Evolutionary conservation across 305 asterid genomes (phyloP).

Genomic region (Solanum hybrid): DNA sequence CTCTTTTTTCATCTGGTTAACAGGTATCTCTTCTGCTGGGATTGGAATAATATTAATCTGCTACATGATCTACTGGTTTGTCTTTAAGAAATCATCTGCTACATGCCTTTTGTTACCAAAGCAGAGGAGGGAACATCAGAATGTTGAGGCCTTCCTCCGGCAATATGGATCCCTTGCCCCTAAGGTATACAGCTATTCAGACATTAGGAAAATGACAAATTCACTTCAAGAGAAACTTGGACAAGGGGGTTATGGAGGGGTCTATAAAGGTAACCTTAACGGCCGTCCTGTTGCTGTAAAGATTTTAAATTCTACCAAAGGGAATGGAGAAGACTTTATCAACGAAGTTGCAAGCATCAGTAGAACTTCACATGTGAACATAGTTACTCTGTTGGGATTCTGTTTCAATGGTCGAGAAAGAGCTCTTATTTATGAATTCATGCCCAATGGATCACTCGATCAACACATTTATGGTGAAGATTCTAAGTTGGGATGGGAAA

Average conservation of each 20-base stretch:
- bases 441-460: constrained; percentile 19
- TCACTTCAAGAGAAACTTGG: constrained; percentile 10
- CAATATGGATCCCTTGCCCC: constrained; percentile 7
- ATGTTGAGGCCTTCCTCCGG: not conserved
- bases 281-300: constrained; percentile 13
- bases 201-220: constrained; percentile 9
- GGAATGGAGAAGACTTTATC: not conserved
- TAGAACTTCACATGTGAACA: not conserved
- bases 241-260: constrained; percentile 11
- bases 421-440: constrained; percentile 9
- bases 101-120: not conserved
- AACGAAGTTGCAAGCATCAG: constrained; percentile 1
- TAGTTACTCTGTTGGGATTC: not conserved
- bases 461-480: not conserved
- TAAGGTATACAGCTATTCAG: not conserved
- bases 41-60: not conserved
- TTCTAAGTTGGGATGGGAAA: constrained; percentile 3
- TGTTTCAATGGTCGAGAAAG: not conserved
- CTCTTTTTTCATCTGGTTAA: not conserved
- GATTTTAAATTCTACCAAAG: constrained; percentile 7
- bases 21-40: not conserved
- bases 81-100: not conserved
- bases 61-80: not conserved
- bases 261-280: constrained; percentile 14
- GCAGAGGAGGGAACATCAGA: not conserved